Conservation (phyloP, 768 basidiomycete genomes). For the Mycena vulgaris region DNA sequence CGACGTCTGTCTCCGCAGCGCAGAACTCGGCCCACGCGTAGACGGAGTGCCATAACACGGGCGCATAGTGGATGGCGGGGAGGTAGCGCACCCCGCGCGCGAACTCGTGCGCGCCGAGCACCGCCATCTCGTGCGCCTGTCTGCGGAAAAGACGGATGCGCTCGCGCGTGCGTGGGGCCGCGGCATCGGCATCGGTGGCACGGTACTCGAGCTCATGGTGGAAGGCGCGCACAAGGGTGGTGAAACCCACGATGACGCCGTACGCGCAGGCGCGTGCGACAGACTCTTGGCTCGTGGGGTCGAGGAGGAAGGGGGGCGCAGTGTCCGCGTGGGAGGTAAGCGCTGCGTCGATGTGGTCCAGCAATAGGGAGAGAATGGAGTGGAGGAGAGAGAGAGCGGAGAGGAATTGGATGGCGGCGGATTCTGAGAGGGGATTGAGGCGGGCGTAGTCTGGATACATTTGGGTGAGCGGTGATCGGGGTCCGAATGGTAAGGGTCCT, state of each 20-base stretch:
- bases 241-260: conserved; percentile 1
- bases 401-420: conserved; percentile 9
- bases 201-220: conserved; percentile 31
- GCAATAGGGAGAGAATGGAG: conserved; percentile 5
- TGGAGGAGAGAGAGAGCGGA: conserved; percentile 12
- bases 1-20: conserved; percentile 12
- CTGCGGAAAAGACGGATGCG: background rate
- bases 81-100: conserved; percentile 10
- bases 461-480: background rate
- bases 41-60: background rate
- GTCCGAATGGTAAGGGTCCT: background rate
- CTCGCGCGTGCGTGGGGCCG: background rate
- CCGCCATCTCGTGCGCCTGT: conserved; percentile 22
- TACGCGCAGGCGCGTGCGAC: background rate
- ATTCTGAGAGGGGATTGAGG: conserved; percentile 24
- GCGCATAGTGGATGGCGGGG: conserved; percentile 19
- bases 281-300: background rate
- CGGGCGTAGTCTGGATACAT: conserved; percentile 12
- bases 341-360: background rate
- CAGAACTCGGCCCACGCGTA: conserved; percentile 16
- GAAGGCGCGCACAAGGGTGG: conserved; percentile 3
- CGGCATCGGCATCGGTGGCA: conserved; percentile 1
- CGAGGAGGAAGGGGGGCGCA: background rate
- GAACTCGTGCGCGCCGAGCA: conserved; percentile 5
- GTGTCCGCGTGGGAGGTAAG: background rate